Evolutionary conservation across 23 red algal genomes (phyloP).

Genomic region (Cyanidiococcus yangmingshanensis): DNA sequence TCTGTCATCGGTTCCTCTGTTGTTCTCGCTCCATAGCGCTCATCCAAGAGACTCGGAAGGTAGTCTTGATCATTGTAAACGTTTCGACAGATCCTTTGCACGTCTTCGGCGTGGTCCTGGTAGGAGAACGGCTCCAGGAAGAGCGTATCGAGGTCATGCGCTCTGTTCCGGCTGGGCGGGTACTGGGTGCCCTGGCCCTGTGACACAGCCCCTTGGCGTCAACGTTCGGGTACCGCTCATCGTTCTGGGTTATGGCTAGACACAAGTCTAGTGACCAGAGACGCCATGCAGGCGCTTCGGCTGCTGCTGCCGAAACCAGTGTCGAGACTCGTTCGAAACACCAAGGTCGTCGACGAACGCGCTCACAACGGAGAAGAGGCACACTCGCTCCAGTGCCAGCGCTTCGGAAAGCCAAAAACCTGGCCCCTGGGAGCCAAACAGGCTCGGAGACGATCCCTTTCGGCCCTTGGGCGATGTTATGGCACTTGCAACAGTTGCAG

Average conservation of each 20-base stretch:
- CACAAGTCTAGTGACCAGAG: too few species aligned
- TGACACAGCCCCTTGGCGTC: too few species aligned
- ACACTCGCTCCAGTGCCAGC: not conserved
- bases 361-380: too few species aligned
- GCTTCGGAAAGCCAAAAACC: not conserved
- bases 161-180: too few species aligned
- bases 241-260: too few species aligned
- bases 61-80: not conserved
- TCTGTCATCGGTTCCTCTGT: not conserved
- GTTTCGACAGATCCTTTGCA: not conserved
- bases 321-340: not conserved
- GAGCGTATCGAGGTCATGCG: too few species aligned
- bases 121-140: not conserved
- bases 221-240: too few species aligned
- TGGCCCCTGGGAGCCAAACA: not conserved
- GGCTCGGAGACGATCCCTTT: not conserved
- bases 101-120: not conserved
- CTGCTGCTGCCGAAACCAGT: too few species aligned
- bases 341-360: too few species aligned
- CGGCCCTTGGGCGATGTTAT: constrained; percentile 30
- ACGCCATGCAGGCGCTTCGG: too few species aligned
- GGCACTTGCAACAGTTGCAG: constrained; percentile 34
- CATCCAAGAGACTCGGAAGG: not conserved
- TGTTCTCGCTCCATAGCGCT: not conserved
- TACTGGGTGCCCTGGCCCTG: too few species aligned